Conservation (phyloP, 306 rosid genomes). For the Oxytropis ochrocephala region DNA sequence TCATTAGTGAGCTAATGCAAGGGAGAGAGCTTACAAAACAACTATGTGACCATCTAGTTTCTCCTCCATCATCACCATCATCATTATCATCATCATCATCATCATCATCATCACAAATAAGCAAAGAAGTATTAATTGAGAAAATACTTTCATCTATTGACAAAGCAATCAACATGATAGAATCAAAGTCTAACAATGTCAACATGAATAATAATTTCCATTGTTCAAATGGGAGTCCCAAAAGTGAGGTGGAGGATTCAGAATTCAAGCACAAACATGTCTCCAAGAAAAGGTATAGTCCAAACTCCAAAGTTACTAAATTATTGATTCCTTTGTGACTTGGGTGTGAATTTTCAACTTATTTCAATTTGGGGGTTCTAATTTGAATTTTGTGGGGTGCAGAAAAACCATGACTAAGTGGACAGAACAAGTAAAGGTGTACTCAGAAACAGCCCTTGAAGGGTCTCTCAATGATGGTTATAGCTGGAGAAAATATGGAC, state of each 20-base stretch:
- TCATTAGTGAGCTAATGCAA: slow-evolving; percentile 45
- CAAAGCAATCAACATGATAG: slow-evolving; percentile 43
- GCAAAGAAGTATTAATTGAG: slow-evolving; percentile 34
- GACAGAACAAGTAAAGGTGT: slow-evolving; percentile 56
- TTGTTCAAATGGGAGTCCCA: slow-evolving; percentile 33
- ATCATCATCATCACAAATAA: slow-evolving; percentile 31
- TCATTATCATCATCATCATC: slow-evolving; percentile 41
- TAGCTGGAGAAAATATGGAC: slow-evolving; percentile 95
- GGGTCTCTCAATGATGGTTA: slow-evolving; percentile 57
- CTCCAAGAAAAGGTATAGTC: slow-evolving; percentile 61
- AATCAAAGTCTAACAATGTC: slow-evolving; percentile 10
- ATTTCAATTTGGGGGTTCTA: neutral
- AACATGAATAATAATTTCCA: slow-evolving; percentile 21
- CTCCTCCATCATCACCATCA: slow-evolving; percentile 34
- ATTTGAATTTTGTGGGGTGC: slow-evolving; percentile 15
- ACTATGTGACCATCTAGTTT: slow-evolving; percentile 33
- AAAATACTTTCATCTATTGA: slow-evolving; percentile 51
- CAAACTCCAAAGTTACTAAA: neutral
- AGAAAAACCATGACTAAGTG: slow-evolving; percentile 52
- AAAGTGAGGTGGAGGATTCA: slow-evolving; percentile 38
- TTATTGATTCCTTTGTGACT: neutral
- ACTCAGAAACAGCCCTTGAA: slow-evolving; percentile 33
- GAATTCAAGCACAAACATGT: slow-evolving; percentile 35
- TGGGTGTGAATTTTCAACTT: neutral
- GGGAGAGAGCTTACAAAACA: slow-evolving; percentile 60